These are phyloP conservation scores for Kondoa subrosea DNA, from an alignment of 768 basidiomycete genomes.

Conservation along the genomic window DNA sequence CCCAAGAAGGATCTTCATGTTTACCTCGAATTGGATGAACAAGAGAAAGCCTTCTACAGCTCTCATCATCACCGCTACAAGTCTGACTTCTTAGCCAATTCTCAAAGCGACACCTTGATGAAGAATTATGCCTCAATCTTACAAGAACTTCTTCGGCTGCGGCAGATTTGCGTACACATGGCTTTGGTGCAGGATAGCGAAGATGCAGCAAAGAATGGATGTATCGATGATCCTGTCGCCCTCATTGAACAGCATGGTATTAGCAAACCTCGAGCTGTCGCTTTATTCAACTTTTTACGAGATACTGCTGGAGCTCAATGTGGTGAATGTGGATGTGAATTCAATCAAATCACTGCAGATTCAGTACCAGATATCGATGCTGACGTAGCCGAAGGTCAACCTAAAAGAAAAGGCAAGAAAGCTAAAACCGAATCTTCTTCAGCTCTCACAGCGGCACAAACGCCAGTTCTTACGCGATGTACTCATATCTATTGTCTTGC, in stretches of 20 bases:
- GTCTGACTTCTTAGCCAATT: constrained; percentile 73
- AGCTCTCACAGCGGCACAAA: constrained; percentile 7
- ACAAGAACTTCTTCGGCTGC: constrained; percentile 84
- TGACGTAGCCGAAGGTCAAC: constrained; percentile 9
- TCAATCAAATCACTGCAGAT: constrained; percentile 36
- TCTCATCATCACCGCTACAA: constrained; percentile 77
- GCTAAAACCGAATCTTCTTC: neutral
- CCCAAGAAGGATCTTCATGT: constrained; percentile 77
- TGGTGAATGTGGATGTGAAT: constrained; percentile 66
- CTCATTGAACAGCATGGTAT: constrained; percentile 65
- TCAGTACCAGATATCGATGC: constrained; percentile 15
- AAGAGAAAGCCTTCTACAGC: constrained; percentile 73
- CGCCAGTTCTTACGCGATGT: constrained; percentile 67
- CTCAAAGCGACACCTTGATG: constrained; percentile 79
- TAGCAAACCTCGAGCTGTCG: constrained; percentile 50
- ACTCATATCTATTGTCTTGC: constrained; percentile 78
- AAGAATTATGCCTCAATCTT: constrained; percentile 97
- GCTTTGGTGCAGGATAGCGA: constrained; percentile 52
- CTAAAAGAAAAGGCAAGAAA: constrained; percentile 18
- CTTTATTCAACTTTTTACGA: constrained; percentile 67
- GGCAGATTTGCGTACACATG: constrained; percentile 95
- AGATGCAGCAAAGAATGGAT: constrained; percentile 38
- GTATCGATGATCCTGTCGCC: constrained; percentile 56
- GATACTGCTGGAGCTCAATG: constrained; percentile 81
- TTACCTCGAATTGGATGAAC: constrained; percentile 60